Base-by-base conservation (phyloP, 129 eudicot genomes). In the Centella asiatica region DNA sequence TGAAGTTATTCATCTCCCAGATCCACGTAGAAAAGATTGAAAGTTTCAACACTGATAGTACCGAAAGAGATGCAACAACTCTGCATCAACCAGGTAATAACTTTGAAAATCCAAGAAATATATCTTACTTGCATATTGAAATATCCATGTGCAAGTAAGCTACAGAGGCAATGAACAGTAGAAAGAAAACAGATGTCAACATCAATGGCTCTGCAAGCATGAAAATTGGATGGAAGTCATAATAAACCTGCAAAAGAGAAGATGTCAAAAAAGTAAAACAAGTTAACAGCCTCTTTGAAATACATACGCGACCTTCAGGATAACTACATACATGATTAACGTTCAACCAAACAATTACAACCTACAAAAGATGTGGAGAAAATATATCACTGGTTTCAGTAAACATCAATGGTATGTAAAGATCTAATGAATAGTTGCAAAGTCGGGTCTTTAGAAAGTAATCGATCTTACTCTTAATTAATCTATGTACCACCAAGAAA, bases 181-280 rank as follows among this genome's bases (percentile, higher is more conserved):
- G 76, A 85, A 88, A 88, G 64, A 93, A 87, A 9, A 80, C 88
- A 39, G 95, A 80, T 60, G 65, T 72, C 72, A 93, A 72, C 95
- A 93, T 93, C 87, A 87, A 68, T 55, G 99, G 99, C 87, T 93
- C 99, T 3, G 92, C 96, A 68, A 93, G 99, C 99, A 93, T 93
- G 66, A 76, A 85, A 62, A 83, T 71, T 8, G 82, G 92, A 71
- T 82, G 87, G 92, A 93, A 93, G 48, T 85, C 72, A 66, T 93
- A 93, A 78, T 84, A 74, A 60, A 93, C 99, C 99, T 93, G 99
- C 72, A 83, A 61, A 65, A 51, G 40, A 9, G 27, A 37, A 36
- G 31, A 29, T 44, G 6, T 17, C 1, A 0, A n/a, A 22, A 20
- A 36, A 22, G 12, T 9, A 51, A 51, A 23, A 34, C 33, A 20